Evolutionary conservation across 768 basidiomycete genomes (phyloP).

Genomic region (Mycena sanguinolenta): DNA sequence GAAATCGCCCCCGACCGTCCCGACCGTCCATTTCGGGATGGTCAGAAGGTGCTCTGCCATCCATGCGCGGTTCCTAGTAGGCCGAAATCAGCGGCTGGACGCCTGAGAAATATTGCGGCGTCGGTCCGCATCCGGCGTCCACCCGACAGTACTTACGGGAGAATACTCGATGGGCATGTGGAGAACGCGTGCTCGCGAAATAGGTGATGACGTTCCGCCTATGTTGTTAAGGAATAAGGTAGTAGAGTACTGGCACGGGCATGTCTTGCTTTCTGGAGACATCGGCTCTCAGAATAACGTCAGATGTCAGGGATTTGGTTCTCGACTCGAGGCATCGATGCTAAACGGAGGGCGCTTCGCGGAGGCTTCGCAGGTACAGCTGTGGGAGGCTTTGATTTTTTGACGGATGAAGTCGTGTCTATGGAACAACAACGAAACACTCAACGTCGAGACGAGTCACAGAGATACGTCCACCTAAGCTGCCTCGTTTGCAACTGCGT

Average conservation of each 20-base stretch:
- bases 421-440: no score
- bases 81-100: no score
- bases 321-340: constrained; percentile 18
- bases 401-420: constrained; percentile 30
- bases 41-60: constrained; percentile 29
- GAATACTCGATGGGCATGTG: constrained; percentile 26
- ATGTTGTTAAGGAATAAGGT: constrained; percentile 29
- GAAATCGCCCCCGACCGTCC: neutral
- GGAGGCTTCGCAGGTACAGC: constrained; percentile 10
- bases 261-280: constrained; percentile 26
- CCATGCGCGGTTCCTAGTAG: neutral
- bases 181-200: constrained; percentile 18
- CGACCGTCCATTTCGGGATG: neutral
- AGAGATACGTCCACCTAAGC: constrained; percentile 28
- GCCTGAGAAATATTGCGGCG: constrained; percentile 16
- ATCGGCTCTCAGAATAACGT: neutral
- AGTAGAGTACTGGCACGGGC: constrained; percentile 27
- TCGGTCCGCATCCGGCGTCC: constrained; percentile 27
- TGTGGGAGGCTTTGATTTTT: constrained; percentile 28
- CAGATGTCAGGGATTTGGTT: constrained; percentile 18
- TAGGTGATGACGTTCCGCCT: constrained; percentile 9
- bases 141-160: no score
- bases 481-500: constrained; percentile 22
- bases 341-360: constrained; percentile 16
- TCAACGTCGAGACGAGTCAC: constrained; percentile 25